Conservation (phyloP, 331 rosid species). For the Arachis monticola region DNA sequence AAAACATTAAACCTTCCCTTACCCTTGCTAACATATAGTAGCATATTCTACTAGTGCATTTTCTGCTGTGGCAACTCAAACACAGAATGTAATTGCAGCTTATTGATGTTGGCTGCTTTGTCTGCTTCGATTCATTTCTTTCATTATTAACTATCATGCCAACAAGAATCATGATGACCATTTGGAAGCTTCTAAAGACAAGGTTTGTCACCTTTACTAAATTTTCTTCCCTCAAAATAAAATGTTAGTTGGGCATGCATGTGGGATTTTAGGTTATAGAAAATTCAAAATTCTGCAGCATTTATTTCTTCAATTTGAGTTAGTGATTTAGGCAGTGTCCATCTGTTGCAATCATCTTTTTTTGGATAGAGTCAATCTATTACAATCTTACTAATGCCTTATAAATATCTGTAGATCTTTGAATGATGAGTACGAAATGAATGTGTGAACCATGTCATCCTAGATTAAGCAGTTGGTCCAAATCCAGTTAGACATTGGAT, state of each 20-base stretch:
- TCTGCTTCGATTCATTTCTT: constrained; percentile 95
- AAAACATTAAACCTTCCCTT: constrained; percentile 13
- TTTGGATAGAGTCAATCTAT: constrained; percentile 31
- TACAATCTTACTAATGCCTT: constrained; percentile 25
- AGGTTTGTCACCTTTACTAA: constrained; percentile 64
- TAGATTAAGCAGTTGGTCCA: constrained; percentile 29
- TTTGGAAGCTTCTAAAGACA: constrained; percentile 75
- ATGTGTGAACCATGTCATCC: constrained; percentile 31
- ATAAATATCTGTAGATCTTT: neutral
- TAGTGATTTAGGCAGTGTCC: constrained; percentile 26
- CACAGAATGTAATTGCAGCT: constrained; percentile 74
- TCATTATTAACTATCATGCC: constrained; percentile 95
- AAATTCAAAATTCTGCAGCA: neutral
- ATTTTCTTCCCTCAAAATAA: constrained; percentile 28
- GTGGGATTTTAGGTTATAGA: constrained; percentile 37
- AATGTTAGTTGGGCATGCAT: constrained; percentile 34
- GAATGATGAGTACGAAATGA: constrained; percentile 3
- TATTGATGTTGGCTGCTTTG: constrained; percentile 93
- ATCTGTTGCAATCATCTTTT: constrained; percentile 21
- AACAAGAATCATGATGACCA: constrained; percentile 70
- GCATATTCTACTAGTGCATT: constrained; percentile 33
- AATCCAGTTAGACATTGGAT: constrained; percentile 24
- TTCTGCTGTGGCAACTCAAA: constrained; percentile 41
- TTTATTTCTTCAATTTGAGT: constrained; percentile 29
- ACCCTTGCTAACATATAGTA: constrained; percentile 32